Evolutionary conservation across 192 early-diverging fungal genomes (phyloP), one percentile per base, ranked within the genome.

Genomic region (Helicostylum pulchrum): DNA sequence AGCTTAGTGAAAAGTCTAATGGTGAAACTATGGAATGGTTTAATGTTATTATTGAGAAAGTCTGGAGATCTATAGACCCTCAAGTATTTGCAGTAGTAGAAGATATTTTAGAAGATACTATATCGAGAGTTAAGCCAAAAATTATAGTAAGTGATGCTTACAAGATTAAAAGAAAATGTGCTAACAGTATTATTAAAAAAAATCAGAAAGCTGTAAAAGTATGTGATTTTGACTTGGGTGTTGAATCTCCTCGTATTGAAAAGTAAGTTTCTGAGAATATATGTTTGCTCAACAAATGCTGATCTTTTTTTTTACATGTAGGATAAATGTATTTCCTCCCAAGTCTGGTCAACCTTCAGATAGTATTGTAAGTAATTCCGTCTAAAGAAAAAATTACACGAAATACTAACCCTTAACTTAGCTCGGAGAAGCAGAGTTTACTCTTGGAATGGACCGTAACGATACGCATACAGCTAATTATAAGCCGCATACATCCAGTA

Each of bases 1-100:
- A 39, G 57, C 31, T 68, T 11, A 61, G 61, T 48, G 61, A 50
- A 10, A 6, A 39, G 0, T 61, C 56, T 12, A 62, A 71, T 26
- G 69, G 69, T 0, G 69, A 71, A 60, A 49, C 69, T 5, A 56
- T 61, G 11, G 69, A 71, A 71, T 71, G 69, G 69, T 49, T 71
- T 12, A 71, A 71, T 11, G 64, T 63, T 60, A 60, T 58, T 12
- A 20, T 65, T 7, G 69, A 71, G 47, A 71, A 71, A 42, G 34
- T 71, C 6, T 71, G 69, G 69, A 44, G 69, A 21, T 61, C 56
- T 7, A 71, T 71, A 21, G 69, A 71, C 45, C 69, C 69, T 12
- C 45, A 71, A 53, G 53, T 65, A 0, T 71, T 71, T 50, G 63
- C 53, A 1, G 42, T 61, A 34, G 52, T 71, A 17, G 69, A 71